Conservation (phyloP, 23 red algal genomes). For the Gracilaria gracilis region DNA sequence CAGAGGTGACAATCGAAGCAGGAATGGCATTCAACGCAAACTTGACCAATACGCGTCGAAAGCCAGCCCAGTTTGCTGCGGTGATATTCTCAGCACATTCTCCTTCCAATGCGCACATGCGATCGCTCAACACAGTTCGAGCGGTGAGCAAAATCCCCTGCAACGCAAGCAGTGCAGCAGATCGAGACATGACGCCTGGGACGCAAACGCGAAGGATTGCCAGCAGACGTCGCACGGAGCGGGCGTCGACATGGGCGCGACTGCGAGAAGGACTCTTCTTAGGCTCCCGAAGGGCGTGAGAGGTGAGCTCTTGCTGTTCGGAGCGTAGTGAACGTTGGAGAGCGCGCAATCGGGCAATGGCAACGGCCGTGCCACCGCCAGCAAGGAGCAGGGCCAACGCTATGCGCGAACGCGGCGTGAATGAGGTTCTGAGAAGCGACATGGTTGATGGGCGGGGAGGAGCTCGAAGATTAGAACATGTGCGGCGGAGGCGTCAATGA, state of each 20-base stretch:
- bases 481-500: background rate
- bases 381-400: conserved; percentile 55
- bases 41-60: conserved; percentile 41
- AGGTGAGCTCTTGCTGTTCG: conserved; percentile 52
- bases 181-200: conserved; percentile 50
- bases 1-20: conserved; percentile 79
- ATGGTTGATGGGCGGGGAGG: background rate
- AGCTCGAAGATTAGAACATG: background rate
- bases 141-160: conserved; percentile 60
- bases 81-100: conserved; percentile 76
- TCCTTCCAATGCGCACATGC: conserved; percentile 73
- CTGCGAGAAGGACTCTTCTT: background rate
- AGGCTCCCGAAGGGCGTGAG: conserved; percentile 28
- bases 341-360: conserved; percentile 25
- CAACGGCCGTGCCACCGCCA: conserved; percentile 42
- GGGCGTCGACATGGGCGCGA: conserved; percentile 55
- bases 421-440: conserved; percentile 4
- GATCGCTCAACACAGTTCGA: conserved; percentile 67
- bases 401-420: conserved; percentile 59
- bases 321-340: conserved; percentile 34
- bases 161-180: conserved; percentile 48
- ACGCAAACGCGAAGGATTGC: conserved; percentile 72
- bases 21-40: conserved; percentile 75
- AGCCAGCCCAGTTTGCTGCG: conserved; percentile 66
- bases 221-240: conserved; percentile 54